Evolutionary conservation across 23 red algal species (phyloP).

Genomic region (Gracilaria gracilis): DNA sequence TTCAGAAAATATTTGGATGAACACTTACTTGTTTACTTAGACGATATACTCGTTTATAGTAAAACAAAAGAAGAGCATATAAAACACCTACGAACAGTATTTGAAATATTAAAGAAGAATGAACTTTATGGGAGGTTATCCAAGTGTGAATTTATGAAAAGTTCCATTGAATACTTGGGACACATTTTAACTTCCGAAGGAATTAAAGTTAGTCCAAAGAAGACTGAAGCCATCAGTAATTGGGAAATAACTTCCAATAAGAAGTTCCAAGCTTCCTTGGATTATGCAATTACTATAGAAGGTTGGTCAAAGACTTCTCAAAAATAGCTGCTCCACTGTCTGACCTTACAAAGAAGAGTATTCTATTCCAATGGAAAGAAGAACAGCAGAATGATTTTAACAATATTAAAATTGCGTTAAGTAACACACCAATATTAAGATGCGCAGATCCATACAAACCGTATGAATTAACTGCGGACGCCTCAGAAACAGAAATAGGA

Average conservation of each 20-base stretch:
- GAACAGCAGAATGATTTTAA: conserved; percentile 5
- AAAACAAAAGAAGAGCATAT: conserved; percentile 42
- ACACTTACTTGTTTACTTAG: conserved; percentile 39
- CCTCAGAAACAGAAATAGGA: conserved; percentile 22
- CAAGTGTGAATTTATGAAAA: conserved; percentile 24
- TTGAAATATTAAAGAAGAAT: conserved; percentile 42
- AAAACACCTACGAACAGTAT: conserved; percentile 19
- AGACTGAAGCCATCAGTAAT: conserved; percentile 44
- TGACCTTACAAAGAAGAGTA: conserved; percentile 28
- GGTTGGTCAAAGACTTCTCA: conserved; percentile 53
- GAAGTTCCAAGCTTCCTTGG: conserved; percentile 52
- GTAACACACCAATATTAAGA: conserved; percentile 17
- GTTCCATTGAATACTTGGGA: conserved; percentile 55
- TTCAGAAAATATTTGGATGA: conserved; percentile 41
- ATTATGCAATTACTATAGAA: conserved; percentile 46
- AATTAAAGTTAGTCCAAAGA: conserved; percentile 28
- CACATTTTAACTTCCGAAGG: conserved; percentile 18
- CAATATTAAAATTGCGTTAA: not conserved
- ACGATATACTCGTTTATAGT: conserved; percentile 64
- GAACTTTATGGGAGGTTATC: conserved; percentile 28
- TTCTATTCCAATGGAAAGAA: not conserved
- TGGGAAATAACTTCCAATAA: not conserved
- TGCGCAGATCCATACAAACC: conserved; percentile 16
- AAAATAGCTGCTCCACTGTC: conserved; percentile 12
- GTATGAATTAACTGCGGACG: conserved; percentile 29